Base-by-base conservation (phyloP, 2,329 filamentous ascomycete species). In the Balansia obtecta region DNA sequence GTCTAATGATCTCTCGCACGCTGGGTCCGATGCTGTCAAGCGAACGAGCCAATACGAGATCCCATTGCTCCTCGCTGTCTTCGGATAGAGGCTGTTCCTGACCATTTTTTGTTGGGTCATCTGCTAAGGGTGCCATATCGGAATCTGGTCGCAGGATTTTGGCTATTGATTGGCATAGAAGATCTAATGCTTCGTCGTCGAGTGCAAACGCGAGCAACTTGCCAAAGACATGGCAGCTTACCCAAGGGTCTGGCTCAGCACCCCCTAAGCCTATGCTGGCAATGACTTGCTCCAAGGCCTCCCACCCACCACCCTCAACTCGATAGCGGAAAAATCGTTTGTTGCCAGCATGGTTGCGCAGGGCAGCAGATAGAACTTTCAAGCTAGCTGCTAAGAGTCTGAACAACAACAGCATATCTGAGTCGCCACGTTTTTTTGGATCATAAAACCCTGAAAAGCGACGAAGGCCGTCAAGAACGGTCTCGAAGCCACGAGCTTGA, bases 321-420 rank as follows among this genome's bases (percentile, higher is more conserved):
- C 81, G 76, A 57, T 82, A 83, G 52, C 81, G 79, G 64, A 97
- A 97, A 70, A 91, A 96, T 58, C 86, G 80, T 60, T 84, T 79
- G 67, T 97, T 98, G 18, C 90, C 91, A 45, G 84, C 76, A 65
- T 97, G 89, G 44, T 82, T 81, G 49, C 81, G 79, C 56, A 98
- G 76, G 13, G 82, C 82, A 45, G 85, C 83, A 1, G 86, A 83
- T 30, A 97, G 69, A 13, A 93, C 79, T 33, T 80, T 80, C 39
- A 93, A 71, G n/a, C 85, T 76, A 9, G 76, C 76, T 60, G 88
- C 80, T 16, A 95, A 71, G 16, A 91, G 71, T 53, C 79, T 75
- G 60, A 88, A 86, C 51, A 87, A 71, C 43, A 74, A 73, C 51
- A 73, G 69, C 63, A 83, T 86, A 53, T 88, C 82, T 44, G 79